phyloP scores from a whole-genome alignment of 108 stramenopile species.

The Skeletonema tropicum region DNA sequence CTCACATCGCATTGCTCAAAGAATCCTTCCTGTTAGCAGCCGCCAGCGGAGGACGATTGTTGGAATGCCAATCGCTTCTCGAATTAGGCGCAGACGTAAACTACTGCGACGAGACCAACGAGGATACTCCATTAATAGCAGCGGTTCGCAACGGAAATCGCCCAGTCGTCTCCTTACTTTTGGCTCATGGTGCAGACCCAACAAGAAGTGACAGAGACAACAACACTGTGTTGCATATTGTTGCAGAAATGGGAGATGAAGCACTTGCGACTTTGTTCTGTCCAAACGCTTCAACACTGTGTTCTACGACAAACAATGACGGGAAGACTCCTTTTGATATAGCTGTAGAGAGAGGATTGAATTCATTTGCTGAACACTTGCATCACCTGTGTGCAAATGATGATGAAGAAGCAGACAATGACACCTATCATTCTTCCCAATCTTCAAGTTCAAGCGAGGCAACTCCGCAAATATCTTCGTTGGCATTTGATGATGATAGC shows the following conservation, averaged over 20 bases:
- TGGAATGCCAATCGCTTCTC: conserved; percentile 41
- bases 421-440: background rate
- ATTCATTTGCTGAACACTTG: conserved; percentile 25
- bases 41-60: conserved; percentile 36
- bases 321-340: conserved; percentile 34
- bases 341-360: conserved; percentile 15
- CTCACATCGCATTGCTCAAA: conserved; percentile 41
- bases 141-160: conserved; percentile 27
- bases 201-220: conserved; percentile 2
- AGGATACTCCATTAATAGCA: conserved; percentile 47
- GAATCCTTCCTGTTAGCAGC: conserved; percentile 57
- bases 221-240: conserved; percentile 40
- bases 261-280: conserved; percentile 34
- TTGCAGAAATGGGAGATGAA: conserved; percentile 27
- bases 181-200: conserved; percentile 51
- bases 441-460: background rate
- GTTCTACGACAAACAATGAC: conserved; percentile 6
- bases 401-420: conserved; percentile 6
- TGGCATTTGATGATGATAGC: conserved; percentile 8
- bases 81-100: conserved; percentile 34
- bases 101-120: conserved; percentile 17
- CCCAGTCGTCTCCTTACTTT: conserved; percentile 33
- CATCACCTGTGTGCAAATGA: background rate
- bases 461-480: background rate
- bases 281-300: conserved; percentile 20